Percentiles rank a stretch among this genome's conserved stretches.
Evolutionary conservation across 352 stramenopile species (phyloP).

Genomic region (Phytophthora hibernalis): DNA sequence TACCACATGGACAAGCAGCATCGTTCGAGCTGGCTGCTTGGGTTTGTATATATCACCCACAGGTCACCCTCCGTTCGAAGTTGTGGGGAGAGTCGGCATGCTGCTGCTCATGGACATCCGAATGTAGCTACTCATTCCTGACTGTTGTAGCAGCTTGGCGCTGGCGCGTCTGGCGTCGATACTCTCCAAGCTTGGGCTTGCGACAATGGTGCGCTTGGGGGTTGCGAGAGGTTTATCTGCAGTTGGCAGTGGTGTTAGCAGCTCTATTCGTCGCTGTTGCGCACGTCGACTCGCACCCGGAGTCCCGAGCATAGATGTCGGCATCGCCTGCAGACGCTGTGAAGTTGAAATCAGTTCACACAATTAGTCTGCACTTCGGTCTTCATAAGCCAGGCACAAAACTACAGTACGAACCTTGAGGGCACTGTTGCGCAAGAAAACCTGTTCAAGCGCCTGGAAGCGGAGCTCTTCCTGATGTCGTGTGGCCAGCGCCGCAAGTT

Average conservation of each 20-base stretch:
- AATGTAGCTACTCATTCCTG: conserved; percentile 33
- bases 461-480: conserved; percentile 63
- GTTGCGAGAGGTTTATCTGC: conserved; percentile 9
- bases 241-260: conserved; percentile 20
- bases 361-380: background rate
- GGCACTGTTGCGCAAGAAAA: conserved; percentile 53
- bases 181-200: conserved; percentile 23
- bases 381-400: background rate
- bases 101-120: conserved; percentile 21
- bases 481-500: conserved; percentile 58
- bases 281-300: conserved; percentile 16
- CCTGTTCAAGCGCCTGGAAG: conserved; percentile 66
- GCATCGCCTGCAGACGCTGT: conserved; percentile 29
- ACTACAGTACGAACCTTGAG: conserved; percentile 47
- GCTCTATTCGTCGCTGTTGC: conserved; percentile 23
- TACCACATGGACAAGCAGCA: no score
- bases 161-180: conserved; percentile 23
- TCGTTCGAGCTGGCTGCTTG: no score
- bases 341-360: background rate
- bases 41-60: no score
- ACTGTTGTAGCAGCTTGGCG: conserved; percentile 31
- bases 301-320: conserved; percentile 23
- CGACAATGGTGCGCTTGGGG: conserved; percentile 17
- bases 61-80: background rate
- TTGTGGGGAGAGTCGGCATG: conserved; percentile 19